Percentiles rank a stretch among this genome's conserved stretches.
phyloP scores from a whole-genome alignment of 768 basidiomycete species.

The Coprinopsis strossmayeri region DNA sequence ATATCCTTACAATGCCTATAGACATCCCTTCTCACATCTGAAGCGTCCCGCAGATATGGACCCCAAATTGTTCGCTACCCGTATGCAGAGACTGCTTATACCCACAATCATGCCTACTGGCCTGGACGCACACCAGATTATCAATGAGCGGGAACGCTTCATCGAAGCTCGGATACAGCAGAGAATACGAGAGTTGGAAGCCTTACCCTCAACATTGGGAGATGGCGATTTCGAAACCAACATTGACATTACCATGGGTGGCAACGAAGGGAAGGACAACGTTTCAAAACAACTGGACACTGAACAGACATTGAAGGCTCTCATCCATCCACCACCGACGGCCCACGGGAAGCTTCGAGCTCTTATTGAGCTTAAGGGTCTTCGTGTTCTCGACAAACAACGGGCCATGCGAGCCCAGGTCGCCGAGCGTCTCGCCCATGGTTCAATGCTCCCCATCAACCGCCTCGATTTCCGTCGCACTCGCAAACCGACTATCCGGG shows the following conservation, averaged over 20 bases:
- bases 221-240: constrained; percentile 59
- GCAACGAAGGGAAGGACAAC: constrained; percentile 34
- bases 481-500: constrained; percentile 81
- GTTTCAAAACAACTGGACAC: constrained; percentile 20
- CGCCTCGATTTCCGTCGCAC: constrained; percentile 85
- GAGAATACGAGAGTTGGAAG: constrained; percentile 81
- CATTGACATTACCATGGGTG: constrained; percentile 30
- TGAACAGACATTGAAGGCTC: constrained; percentile 25
- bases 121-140: constrained; percentile 85
- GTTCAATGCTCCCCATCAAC: constrained; percentile 84
- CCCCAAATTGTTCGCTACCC: constrained; percentile 59
- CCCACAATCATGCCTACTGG: constrained; percentile 89
- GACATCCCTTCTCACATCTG: constrained; percentile 77
- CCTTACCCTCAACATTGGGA: constrained; percentile 72
- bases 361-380: constrained; percentile 87
- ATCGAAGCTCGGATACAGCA: constrained; percentile 87
- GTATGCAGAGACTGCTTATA: constrained; percentile 73
- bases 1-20: constrained; percentile 89
- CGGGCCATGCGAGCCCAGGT: constrained; percentile 79
- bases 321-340: constrained; percentile 51
- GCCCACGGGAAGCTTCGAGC: constrained; percentile 82
- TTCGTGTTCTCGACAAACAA: constrained; percentile 88
- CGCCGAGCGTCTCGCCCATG: constrained; percentile 82
- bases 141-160: constrained; percentile 88
- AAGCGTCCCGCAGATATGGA: constrained; percentile 57